These are phyloP conservation scores for Coniosporium apollinis DNA, from an alignment of 495 filamentous ascomycete species.

Conservation along the genomic window DNA sequence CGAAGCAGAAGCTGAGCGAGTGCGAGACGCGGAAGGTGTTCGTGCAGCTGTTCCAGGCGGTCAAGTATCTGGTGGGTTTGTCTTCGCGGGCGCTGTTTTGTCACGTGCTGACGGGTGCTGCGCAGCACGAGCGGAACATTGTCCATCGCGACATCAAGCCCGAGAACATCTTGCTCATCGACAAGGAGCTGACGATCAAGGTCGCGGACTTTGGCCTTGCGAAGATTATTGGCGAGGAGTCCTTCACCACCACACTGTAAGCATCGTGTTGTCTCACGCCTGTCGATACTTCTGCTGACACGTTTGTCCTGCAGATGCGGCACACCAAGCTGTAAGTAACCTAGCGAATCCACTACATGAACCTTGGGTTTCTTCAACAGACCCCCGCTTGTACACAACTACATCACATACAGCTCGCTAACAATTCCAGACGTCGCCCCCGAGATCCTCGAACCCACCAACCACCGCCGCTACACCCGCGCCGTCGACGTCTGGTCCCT, in stretches of 20 bases:
- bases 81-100: background rate
- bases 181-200: conserved; percentile 74
- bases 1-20: conserved; percentile 75
- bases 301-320: conserved; percentile 48
- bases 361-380: too few relatives aligned
- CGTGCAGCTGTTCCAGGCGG: conserved; percentile 75
- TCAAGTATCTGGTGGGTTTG: conserved; percentile 74
- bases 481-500: conserved; percentile 96
- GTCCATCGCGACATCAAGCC: conserved; percentile 98
- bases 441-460: conserved; percentile 70
- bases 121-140: conserved; percentile 87
- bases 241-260: conserved; percentile 87
- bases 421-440: conserved; percentile 63
- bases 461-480: conserved; percentile 73
- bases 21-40: conserved; percentile 73
- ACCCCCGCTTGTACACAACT: background rate
- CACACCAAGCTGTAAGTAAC: conserved; percentile 67
- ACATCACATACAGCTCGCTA: background rate
- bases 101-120: conserved; percentile 13
- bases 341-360: too few relatives aligned
- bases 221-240: conserved; percentile 97
- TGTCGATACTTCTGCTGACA: conserved; percentile 5
- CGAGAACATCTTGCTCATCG: conserved; percentile 84
- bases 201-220: conserved; percentile 94
- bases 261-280: conserved; percentile 11